A percentile compares a stretch with the other conserved stretches of the same genome.
These are phyloP conservation scores for Mrakiaceae sp. DNA, from an alignment of 1,284 basidiomycete genomes.

Conservation along the genomic window DNA sequence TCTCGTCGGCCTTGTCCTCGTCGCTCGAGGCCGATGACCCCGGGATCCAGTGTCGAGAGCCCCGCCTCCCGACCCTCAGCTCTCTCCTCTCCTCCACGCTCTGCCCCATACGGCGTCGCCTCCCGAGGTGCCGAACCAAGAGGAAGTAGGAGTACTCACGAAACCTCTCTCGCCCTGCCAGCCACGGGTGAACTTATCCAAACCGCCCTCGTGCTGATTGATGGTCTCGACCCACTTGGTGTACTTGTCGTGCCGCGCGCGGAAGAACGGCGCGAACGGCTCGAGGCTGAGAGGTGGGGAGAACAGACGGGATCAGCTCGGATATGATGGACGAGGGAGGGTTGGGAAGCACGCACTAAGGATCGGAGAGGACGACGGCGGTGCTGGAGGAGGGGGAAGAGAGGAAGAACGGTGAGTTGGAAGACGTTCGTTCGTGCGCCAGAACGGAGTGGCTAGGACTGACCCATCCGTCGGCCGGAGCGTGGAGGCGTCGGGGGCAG, in stretches of 20 bases:
- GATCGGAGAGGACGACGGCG: slow-evolving; percentile 12
- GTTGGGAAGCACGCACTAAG: background rate
- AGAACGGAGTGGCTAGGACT: no score
- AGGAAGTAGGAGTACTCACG: background rate
- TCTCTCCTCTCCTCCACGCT: no score
- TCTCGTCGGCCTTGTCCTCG: no score
- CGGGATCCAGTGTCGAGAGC: no score
- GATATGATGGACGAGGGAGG: background rate
- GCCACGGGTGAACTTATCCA: slow-evolving; percentile 76
- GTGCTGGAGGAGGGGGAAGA: background rate
- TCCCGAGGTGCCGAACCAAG: no score
- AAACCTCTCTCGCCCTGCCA: slow-evolving; percentile 52
- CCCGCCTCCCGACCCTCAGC: no score
- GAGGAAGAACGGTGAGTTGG: no score
- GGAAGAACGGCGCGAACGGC: slow-evolving; percentile 4
- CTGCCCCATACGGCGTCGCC: no score
- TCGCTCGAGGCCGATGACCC: no score
- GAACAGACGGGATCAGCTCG: background rate
- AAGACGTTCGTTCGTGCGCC: no score
- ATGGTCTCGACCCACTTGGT: slow-evolving; percentile 64
- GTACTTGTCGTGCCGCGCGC: slow-evolving; percentile 53
- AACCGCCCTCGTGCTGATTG: slow-evolving; percentile 67
- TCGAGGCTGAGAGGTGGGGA: background rate
- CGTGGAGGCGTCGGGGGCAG: no score
- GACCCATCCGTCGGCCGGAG: no score